These are phyloP conservation scores for Podospora anserina DNA, from an alignment of 495 filamentous ascomycete species.

Conservation along the genomic window DNA sequence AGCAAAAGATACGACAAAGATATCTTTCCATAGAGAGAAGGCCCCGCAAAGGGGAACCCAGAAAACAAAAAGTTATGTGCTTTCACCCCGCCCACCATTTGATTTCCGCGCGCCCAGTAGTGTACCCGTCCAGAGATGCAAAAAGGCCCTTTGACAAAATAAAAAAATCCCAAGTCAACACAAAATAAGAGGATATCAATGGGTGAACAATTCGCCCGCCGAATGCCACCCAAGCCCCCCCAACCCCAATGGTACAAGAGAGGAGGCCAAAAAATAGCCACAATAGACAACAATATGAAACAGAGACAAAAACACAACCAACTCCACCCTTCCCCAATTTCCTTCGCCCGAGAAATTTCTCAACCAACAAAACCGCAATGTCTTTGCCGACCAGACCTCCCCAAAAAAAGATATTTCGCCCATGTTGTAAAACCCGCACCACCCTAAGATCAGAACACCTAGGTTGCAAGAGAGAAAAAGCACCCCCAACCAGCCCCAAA, in stretches of 20 bases:
- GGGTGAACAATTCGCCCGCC: constrained; percentile 11
- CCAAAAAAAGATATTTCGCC: constrained; percentile 21
- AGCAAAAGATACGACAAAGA: constrained; percentile 2
- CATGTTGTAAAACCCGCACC: constrained; percentile 18
- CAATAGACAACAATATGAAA: constrained; percentile 12
- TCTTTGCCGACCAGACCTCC: constrained; percentile 27
- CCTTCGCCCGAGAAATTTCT: constrained; percentile 14
- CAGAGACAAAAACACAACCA: constrained; percentile 26
- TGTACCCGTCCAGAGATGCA: constrained; percentile 34
- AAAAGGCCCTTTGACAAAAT: constrained; percentile 19
- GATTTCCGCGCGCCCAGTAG: constrained; percentile 3
- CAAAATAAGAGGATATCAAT: constrained; percentile 17
- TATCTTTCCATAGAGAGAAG: constrained; percentile 3
- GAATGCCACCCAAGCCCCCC: constrained; percentile 21
- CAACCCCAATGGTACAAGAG: constrained; percentile 29
- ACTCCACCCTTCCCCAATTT: constrained; percentile 26
- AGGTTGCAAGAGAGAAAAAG: constrained; percentile 23
- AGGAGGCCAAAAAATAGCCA: constrained; percentile 19
- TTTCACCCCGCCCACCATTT: not conserved
- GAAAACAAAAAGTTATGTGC: constrained; percentile 9
- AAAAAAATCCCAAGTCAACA: constrained; percentile 22
- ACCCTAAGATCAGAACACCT: constrained; percentile 25
- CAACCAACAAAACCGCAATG: constrained; percentile 30
- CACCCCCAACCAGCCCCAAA: constrained; percentile 10
- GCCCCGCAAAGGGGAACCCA: constrained; percentile 14